Evolutionary conservation across 371 early-diverging fungal genomes (phyloP), one percentile per base, ranked within the genome.

Genomic region (Mortierella sp.): DNA sequence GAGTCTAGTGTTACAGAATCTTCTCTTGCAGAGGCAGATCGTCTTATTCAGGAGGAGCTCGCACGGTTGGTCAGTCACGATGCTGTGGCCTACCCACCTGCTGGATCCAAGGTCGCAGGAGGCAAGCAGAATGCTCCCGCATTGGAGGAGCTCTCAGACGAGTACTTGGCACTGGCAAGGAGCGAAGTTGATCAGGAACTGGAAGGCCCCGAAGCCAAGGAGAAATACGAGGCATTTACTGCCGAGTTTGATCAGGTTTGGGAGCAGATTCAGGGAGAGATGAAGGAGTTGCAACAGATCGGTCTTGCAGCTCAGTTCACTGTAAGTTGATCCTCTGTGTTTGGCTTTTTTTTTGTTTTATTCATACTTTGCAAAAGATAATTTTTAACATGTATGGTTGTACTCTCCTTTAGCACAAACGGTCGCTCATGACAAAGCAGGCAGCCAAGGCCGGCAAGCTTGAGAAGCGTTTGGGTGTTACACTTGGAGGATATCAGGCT

Each of bases 401-500:
- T 70, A 45, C 7, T 54, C 71, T 70, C n/a, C n/a, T 82, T 45
- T 81, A 92, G 90, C 76, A 87, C 4, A 93, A 94, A 74, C 94
- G 96, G n/a, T 91, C 92, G 74, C 75, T 88, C 9, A 97, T 97
- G 97, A 90, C 92, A n/a, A 89, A 92, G 72, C 94, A 96, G 74
- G 96, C 97, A 3, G 88, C 90, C 14, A 91, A 91, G 58, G 97
- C 97, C 1, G 90, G 91, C 28, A 98, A 98, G 86, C 73, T 96
- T n/a, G 98, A 98, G 81, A 96, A 96, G 85, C 95, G 95, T 79
- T 84, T 97, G 45, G 92, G 90, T 19, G 91, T 97, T 16, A 91
- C 92, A 28, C 87, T 97, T 47, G 98, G 98, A 74, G 98, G 98
- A 47, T 95, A 96, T 79, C 91, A 92, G 88, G 81, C 90, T 1